Evolutionary conservation across 495 filamentous ascomycete genomes (phyloP).

Genomic region (Trichoderma virens): DNA sequence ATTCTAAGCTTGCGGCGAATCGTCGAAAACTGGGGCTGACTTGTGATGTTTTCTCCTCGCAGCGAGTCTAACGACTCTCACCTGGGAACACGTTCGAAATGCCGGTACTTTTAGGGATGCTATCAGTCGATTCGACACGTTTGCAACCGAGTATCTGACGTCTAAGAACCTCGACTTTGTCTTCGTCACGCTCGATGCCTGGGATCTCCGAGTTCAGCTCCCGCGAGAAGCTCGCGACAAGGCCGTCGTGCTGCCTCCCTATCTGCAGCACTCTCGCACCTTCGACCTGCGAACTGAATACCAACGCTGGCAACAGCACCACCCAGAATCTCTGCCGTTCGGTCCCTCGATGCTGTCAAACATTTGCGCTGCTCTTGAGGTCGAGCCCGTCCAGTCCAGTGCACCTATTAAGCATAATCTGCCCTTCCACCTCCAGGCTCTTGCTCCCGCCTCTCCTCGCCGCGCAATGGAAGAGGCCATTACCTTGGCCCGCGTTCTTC

Average conservation of each 20-base stretch:
- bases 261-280: constrained; percentile 92
- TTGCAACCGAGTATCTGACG: constrained; percentile 80
- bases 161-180: constrained; percentile 86
- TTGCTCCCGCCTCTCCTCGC: constrained; percentile 92
- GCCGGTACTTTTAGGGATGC: constrained; percentile 96
- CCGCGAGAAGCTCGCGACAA: constrained; percentile 97
- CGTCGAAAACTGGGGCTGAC: constrained; percentile 16
- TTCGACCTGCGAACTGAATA: constrained; percentile 97
- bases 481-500: constrained; percentile 83
- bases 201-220: constrained; percentile 96
- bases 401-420: constrained; percentile 98
- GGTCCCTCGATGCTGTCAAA: constrained; percentile 90
- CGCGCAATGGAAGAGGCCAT: constrained; percentile 97
- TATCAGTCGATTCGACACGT: constrained; percentile 87
- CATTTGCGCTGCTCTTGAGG: constrained; percentile 95
- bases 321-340: constrained; percentile 94
- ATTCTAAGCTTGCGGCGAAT: background rate
- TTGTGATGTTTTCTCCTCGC: constrained; percentile 13
- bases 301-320: constrained; percentile 95
- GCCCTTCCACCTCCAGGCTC: constrained; percentile 92
- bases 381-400: constrained; percentile 91
- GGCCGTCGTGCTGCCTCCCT: constrained; percentile 90
- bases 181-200: constrained; percentile 95
- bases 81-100: constrained; percentile 97
- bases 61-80: constrained; percentile 96